phyloP scores from a whole-genome alignment of 306 rosid species.

The Ochetophila trinervis region DNA sequence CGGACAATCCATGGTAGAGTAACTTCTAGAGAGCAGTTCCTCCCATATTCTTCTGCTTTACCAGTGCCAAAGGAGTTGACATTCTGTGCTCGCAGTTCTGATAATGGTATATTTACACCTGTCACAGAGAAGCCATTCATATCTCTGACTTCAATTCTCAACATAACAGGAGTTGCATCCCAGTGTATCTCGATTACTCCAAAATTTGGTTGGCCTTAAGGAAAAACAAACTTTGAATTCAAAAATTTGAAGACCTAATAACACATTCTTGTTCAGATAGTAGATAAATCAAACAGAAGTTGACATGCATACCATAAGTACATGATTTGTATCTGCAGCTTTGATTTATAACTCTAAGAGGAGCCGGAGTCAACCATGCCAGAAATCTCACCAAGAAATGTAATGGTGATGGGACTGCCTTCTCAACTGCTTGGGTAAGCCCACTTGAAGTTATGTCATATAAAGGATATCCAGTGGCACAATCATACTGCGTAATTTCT shows the following conservation, averaged over 20 bases:
- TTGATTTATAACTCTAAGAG: slow-evolving; percentile 62
- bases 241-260: slow-evolving; percentile 15
- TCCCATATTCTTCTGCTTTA: slow-evolving; percentile 29
- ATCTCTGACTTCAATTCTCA: slow-evolving; percentile 57
- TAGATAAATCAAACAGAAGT: background rate
- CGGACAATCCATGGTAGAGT: slow-evolving; percentile 58
- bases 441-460: slow-evolving; percentile 83
- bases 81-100: slow-evolving; percentile 42
- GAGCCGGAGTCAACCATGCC: slow-evolving; percentile 63
- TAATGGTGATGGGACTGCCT: slow-evolving; percentile 45
- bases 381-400: slow-evolving; percentile 50
- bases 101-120: slow-evolving; percentile 37
- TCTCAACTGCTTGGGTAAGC: slow-evolving; percentile 71
- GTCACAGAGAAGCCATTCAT: slow-evolving; percentile 41
- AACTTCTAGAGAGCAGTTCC: slow-evolving; percentile 65
- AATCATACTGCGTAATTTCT: slow-evolving; percentile 74
- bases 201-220: slow-evolving; percentile 69
- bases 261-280: background rate
- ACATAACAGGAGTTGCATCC: slow-evolving; percentile 50
- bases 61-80: slow-evolving; percentile 13
- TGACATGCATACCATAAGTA: slow-evolving; percentile 50
- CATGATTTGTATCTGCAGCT: slow-evolving; percentile 70
- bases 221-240: slow-evolving; percentile 27
- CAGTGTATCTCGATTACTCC: slow-evolving; percentile 76
- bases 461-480: slow-evolving; percentile 65